These are phyloP conservation scores for Byssoonygena ceratinophila DNA, from an alignment of 2,329 filamentous ascomycete genomes.

Conservation along the genomic window DNA sequence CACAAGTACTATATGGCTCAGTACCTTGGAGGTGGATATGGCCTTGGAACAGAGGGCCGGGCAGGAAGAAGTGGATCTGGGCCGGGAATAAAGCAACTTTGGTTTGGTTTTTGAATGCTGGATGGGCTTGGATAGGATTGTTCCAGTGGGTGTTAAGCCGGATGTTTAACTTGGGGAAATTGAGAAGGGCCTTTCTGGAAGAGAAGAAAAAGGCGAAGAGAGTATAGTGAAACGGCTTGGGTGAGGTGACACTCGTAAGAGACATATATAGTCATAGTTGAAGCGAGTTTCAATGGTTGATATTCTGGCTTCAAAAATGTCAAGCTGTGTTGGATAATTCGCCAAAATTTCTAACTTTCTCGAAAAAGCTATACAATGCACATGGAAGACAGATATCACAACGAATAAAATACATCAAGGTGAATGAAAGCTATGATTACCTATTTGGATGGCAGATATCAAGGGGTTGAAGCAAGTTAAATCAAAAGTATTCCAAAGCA, in stretches of 20 bases:
- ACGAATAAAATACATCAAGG: not conserved
- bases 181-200: conserved; percentile 24
- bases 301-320: not conserved
- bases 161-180: conserved; percentile 44
- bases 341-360: not conserved
- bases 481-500: not conserved
- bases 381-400: not conserved
- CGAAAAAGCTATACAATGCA: not conserved
- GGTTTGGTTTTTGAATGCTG: conserved; percentile 43
- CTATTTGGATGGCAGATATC: not conserved
- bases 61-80: conserved; percentile 34
- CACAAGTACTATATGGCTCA: conserved; percentile 40
- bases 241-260: not conserved
- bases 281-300: not conserved
- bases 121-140: conserved; percentile 36
- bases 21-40: conserved; percentile 42
- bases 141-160: conserved; percentile 34
- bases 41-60: conserved; percentile 29
- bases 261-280: not conserved
- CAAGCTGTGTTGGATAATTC: not conserved
- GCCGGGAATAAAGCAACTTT: conserved; percentile 41
- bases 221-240: not conserved
- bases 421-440: not conserved
- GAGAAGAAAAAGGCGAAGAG: conserved; percentile 4
- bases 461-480: not conserved